Percentiles rank a stretch among this genome's conserved stretches.
Evolutionary conservation across 2,329 filamentous ascomycete genomes (phyloP).

Genomic region (Ampelomyces quisqualis): DNA sequence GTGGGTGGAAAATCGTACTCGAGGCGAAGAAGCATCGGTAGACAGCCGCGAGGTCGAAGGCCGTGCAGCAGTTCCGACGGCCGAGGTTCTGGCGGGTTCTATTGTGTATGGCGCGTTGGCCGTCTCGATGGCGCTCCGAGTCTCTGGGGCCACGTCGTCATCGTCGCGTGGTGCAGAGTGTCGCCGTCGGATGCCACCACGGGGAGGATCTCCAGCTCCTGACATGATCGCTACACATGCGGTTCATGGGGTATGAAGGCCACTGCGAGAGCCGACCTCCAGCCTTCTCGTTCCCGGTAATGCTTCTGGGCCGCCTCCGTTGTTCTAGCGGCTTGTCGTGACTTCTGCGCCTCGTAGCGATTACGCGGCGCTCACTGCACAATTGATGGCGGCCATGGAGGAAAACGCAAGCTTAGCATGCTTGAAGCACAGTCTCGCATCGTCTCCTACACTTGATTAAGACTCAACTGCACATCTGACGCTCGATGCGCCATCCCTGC

Average conservation of each 20-base stretch:
- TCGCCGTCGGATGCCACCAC: conserved; percentile 32
- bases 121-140: conserved; percentile 9
- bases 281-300: conserved; percentile 6
- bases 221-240: conserved; percentile 34
- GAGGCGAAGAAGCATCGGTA: conserved; percentile 30
- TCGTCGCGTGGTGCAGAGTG: conserved; percentile 32
- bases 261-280: conserved; percentile 5
- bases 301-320: conserved; percentile 4
- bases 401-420: background rate
- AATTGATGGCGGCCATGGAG: conserved; percentile 2
- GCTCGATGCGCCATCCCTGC: too few species aligned
- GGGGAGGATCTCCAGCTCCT: conserved; percentile 27
- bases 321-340: conserved; percentile 22
- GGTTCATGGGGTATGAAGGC: conserved; percentile 9
- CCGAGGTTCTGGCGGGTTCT: conserved; percentile 18
- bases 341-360: conserved; percentile 10
- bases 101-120: conserved; percentile 20
- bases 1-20: conserved; percentile 44
- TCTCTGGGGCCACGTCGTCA: conserved; percentile 16
- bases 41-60: conserved; percentile 30
- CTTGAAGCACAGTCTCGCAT: too few species aligned
- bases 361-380: conserved; percentile 19
- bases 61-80: conserved; percentile 22
- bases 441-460: too few species aligned
- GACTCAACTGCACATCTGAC: too few species aligned